Conservation (phyloP, 768 basidiomycete genomes). For the Rhizopogon vinicolor region DNA sequence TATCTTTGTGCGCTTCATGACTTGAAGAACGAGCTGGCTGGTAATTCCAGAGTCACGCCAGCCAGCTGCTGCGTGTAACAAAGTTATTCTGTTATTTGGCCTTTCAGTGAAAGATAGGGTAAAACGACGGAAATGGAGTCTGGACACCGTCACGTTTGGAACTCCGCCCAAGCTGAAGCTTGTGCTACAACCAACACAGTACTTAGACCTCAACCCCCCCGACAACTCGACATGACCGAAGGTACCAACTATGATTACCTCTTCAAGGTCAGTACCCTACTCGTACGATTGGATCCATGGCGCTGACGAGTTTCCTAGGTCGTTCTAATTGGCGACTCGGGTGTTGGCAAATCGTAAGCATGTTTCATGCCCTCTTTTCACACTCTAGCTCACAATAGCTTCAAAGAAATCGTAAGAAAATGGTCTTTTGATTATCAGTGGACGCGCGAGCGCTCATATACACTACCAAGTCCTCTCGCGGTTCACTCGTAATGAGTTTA, state of each 20-base stretch:
- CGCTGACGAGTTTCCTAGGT: conserved; percentile 49
- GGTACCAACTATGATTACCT: conserved; percentile 97
- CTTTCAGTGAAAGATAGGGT: too few relatives aligned
- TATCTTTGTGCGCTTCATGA: neutral
- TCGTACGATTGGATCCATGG: neutral
- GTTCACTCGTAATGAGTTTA: conserved; percentile 99
- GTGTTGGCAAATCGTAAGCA: conserved; percentile 98
- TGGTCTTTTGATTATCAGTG: neutral
- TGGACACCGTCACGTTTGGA: conserved; percentile 13
- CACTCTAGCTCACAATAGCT: neutral
- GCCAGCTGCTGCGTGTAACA: neutral
- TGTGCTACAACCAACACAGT: conserved; percentile 4
- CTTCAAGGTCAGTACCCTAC: conserved; percentile 75
- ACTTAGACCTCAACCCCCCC: conserved; percentile 6
- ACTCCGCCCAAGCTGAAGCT: conserved; percentile 24
- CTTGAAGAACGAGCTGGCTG: neutral
- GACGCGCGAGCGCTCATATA: conserved; percentile 4
- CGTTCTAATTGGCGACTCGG: conserved; percentile 98
- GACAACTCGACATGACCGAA: conserved; percentile 64
- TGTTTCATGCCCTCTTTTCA: conserved; percentile 6
- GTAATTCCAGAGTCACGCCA: neutral
- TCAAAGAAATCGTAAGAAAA: conserved; percentile 30
- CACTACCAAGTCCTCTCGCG: conserved; percentile 84
- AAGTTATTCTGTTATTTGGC: neutral
- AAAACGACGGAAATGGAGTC: too few relatives aligned